Percentiles rank a stretch among this genome's conserved stretches.
phyloP scores from a whole-genome alignment of 371 early-diverging fungal species.

The Rhizopus delemar region DNA sequence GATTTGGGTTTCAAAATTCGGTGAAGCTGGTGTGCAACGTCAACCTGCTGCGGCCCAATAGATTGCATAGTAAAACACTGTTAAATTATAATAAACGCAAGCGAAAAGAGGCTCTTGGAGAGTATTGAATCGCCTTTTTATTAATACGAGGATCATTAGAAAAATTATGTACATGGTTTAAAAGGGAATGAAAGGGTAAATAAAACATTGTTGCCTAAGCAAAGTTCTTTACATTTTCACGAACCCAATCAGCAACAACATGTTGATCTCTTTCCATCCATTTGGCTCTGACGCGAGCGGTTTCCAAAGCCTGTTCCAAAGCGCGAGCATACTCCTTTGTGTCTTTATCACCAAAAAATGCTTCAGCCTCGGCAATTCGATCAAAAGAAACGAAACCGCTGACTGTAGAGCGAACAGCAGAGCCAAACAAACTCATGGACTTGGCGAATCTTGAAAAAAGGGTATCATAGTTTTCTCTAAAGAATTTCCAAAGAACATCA shows the following conservation, averaged over 20 bases:
- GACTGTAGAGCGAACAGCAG: slow-evolving; percentile 68
- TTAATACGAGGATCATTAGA: background rate
- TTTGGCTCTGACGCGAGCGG: slow-evolving; percentile 70
- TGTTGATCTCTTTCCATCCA: slow-evolving; percentile 81
- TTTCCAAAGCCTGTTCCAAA: slow-evolving; percentile 85
- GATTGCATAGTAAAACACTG: background rate
- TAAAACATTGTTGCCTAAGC: slow-evolving; percentile 9
- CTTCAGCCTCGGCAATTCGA: slow-evolving; percentile 67
- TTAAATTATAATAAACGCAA: slow-evolving; percentile 3
- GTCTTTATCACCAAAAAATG: slow-evolving; percentile 76
- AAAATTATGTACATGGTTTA: background rate
- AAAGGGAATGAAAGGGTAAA: background rate
- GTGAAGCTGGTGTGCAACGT: slow-evolving; percentile 57
- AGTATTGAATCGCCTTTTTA: background rate
- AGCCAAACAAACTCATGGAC: slow-evolving; percentile 75
- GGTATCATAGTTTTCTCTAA: slow-evolving; percentile 69
- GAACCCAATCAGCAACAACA: slow-evolving; percentile 72
- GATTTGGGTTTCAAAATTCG: slow-evolving; percentile 58
- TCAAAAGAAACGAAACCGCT: slow-evolving; percentile 69
- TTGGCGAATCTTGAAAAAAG: slow-evolving; percentile 70
- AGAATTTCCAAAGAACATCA: slow-evolving; percentile 77
- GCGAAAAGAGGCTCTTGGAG: background rate
- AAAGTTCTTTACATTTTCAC: slow-evolving; percentile 28
- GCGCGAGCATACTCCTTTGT: slow-evolving; percentile 72
- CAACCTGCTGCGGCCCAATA: slow-evolving; percentile 31